Evolutionary conservation across 2,329 filamentous ascomycete genomes (phyloP).

Genomic region (Ceratocystis cacaofunesta): DNA sequence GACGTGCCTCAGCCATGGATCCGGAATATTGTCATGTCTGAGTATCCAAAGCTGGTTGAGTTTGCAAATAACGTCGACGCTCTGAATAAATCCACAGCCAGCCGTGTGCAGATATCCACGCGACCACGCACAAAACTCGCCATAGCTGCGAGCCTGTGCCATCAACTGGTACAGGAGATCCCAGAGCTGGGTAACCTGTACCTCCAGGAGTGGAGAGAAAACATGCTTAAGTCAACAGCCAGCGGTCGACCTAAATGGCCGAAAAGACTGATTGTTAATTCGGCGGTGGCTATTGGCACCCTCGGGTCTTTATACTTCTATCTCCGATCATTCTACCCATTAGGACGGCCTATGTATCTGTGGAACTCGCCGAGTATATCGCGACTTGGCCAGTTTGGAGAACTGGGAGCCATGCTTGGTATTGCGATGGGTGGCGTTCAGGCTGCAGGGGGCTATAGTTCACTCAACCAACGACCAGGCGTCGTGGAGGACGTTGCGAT

Average conservation of each 20-base stretch:
- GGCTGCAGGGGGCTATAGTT: background rate
- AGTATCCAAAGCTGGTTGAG: constrained; percentile 20
- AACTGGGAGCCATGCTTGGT: constrained; percentile 32
- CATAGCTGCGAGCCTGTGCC: constrained; percentile 22
- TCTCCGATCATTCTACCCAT: constrained; percentile 29
- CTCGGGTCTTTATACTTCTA: constrained; percentile 26
- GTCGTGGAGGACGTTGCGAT: constrained; percentile 13
- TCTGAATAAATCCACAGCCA: constrained; percentile 15
- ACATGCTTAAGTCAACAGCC: constrained; percentile 12
- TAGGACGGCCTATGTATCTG: constrained; percentile 31
- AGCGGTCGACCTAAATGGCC: constrained; percentile 6
- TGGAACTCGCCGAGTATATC: constrained; percentile 26
- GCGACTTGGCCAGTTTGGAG: constrained; percentile 31
- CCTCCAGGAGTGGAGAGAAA: constrained; percentile 24
- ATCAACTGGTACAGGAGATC: constrained; percentile 23
- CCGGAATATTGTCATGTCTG: constrained; percentile 20
- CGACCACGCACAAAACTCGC: constrained; percentile 22
- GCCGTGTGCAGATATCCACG: constrained; percentile 22
- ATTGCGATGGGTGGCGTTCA: constrained; percentile 16
- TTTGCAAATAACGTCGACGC: constrained; percentile 11
- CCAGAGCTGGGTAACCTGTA: constrained; percentile 23
- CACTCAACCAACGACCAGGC: constrained; percentile 1
- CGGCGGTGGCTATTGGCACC: constrained; percentile 26
- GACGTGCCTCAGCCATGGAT: constrained; percentile 34
- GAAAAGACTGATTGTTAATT: constrained; percentile 19